Evolutionary conservation across 73 alveolate genomes (phyloP), one percentile per base, ranked within the genome.

Genomic region (Paramecium bursaria): DNA sequence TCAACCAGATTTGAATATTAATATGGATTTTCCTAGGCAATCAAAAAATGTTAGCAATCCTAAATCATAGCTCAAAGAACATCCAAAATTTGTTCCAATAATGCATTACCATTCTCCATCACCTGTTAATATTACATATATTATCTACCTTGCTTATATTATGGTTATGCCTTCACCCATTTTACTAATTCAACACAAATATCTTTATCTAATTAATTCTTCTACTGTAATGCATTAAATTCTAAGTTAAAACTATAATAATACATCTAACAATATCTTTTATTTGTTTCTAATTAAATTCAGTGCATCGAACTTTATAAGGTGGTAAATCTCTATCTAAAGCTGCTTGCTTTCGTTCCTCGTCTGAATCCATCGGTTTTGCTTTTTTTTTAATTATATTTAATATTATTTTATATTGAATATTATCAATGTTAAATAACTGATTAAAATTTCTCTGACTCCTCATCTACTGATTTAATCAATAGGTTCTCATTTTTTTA

Each of bases 91-190:
- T 21, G 51, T 49, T 33, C 89, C 89, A 21, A 79, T 79, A 23
- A 79, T 53, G 46, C 89, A 79, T 79, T 79, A 29, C 89, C 89
- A 79, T 79, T 52, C 89, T 9, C 89, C 89, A 35, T 79, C 89
- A n/a, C 89, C 89, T 57, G 39, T 48, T 54, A 53, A 35, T 39
- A 13, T 0, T 25, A 49, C 11, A 14, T 23, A 6, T 25, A 52
- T 33, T 19, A 5, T 52, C 33, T 79, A 79, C 89, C 31, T 19
- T 53, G 51, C 27, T 79, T 79, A 17, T 53, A 79, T 79, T 54
- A 57, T 42, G 50, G 85, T 35, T 79, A 22, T 26, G 85, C 17
- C 50, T 79, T 79, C 17, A 79, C 39, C 33, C 2, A 60, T 44
- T 53, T 79, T n/a, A 79, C 74, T 39, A 79, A 79, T 53, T 53